Evolutionary conservation across 805 yeast species (phyloP).

Genomic region (Yamadazyma scolyti): DNA sequence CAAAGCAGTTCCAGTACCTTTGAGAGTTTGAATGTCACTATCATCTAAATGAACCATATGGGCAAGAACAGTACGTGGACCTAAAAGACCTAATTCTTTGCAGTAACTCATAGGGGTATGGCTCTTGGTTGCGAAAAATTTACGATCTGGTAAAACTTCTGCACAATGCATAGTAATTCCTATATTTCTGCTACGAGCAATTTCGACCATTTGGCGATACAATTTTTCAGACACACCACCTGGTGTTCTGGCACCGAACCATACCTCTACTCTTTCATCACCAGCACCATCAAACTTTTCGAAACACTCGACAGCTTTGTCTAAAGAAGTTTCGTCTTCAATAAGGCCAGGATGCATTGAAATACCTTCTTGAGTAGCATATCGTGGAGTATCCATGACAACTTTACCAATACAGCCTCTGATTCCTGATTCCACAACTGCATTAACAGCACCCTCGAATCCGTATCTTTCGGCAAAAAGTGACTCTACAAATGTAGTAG

Average conservation of each 20-base stretch:
- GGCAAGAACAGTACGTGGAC: conserved; percentile 6
- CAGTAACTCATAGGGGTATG: conserved; percentile 9
- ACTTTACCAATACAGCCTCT: conserved; percentile 7
- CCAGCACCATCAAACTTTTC: conserved; percentile 4
- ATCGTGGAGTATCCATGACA: conserved; percentile 7
- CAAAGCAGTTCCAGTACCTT: conserved; percentile 5
- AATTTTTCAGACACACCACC: conserved; percentile 8
- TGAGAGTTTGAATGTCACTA: conserved; percentile 4
- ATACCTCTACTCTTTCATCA: conserved; percentile 6
- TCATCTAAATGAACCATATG: conserved; percentile 8
- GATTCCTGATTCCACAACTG: conserved; percentile 8
- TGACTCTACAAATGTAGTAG: conserved; percentile 9
- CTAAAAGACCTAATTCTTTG: conserved; percentile 6
- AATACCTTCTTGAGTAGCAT: conserved; percentile 8
- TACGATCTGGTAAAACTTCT: conserved; percentile 5
- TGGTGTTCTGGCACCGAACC: conserved; percentile 10
- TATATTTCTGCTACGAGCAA: conserved; percentile 3
- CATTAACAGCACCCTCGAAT: conserved; percentile 8
- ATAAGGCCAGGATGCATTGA: conserved; percentile 7
- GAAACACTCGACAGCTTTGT: conserved; percentile 4
- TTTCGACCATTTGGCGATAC: conserved; percentile 6
- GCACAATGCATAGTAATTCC: conserved; percentile 9
- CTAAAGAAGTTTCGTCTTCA: conserved; percentile 5
- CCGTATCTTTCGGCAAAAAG: conserved; percentile 9
- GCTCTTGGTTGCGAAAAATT: conserved; percentile 6